Evolutionary conservation across 2,329 filamentous ascomycete species (phyloP).

Genomic region (Diplodia mutila): DNA sequence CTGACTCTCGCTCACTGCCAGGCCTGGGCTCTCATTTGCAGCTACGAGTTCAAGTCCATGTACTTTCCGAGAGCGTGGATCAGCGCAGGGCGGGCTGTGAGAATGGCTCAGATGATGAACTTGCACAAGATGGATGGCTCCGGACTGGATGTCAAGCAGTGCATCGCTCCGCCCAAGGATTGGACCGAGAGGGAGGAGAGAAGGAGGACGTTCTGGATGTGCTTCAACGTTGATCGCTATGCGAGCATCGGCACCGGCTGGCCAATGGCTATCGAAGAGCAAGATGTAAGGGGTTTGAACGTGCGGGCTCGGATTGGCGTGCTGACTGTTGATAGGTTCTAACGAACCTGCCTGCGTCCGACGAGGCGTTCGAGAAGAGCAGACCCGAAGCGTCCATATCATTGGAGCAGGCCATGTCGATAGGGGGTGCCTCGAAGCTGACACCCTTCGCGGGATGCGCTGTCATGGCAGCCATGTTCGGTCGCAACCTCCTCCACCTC

Average conservation of each 20-base stretch:
- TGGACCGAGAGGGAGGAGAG: conserved; percentile 95
- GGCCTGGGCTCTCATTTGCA: conserved; percentile 75
- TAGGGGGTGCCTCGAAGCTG: conserved; percentile 72
- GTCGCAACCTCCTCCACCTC: conserved; percentile 86
- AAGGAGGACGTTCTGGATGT: conserved; percentile 91
- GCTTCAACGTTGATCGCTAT: conserved; percentile 88
- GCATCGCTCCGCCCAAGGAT: conserved; percentile 80
- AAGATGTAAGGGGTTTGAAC: conserved; percentile 62
- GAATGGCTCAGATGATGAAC: conserved; percentile 89
- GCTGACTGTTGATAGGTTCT: conserved; percentile 60
- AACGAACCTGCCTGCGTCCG: conserved; percentile 80
- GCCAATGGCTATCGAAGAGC: conserved; percentile 93
- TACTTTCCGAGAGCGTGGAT: conserved; percentile 96
- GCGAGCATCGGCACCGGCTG: conserved; percentile 95
- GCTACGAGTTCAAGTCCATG: conserved; percentile 97
- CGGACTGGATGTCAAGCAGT: conserved; percentile 90
- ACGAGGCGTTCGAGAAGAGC: conserved; percentile 83
- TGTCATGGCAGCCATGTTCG: conserved; percentile 86
- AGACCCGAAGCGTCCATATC: conserved; percentile 72
- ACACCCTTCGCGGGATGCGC: conserved; percentile 80
- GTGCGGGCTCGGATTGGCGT: neutral
- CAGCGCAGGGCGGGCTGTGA: conserved; percentile 79
- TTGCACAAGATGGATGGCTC: conserved; percentile 82
- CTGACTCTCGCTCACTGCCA: conserved; percentile 87
- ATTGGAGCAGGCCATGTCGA: conserved; percentile 69